These are phyloP conservation scores for Exophiala calicioides DNA, from an alignment of 2,329 filamentous ascomycete genomes.

Conservation along the genomic window DNA sequence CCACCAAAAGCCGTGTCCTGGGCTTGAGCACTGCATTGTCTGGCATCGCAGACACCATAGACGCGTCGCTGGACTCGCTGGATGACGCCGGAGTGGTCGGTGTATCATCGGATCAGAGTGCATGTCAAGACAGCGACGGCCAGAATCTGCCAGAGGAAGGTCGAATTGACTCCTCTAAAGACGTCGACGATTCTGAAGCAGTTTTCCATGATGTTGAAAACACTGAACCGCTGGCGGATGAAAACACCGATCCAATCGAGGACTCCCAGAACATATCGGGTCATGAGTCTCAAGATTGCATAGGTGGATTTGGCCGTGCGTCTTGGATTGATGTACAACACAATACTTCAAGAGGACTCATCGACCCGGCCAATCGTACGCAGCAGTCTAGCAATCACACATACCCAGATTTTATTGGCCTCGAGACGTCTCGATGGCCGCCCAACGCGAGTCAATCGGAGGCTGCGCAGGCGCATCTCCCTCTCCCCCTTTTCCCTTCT, in stretches of 20 bases:
- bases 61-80: neutral
- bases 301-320: neutral
- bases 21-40: conserved; percentile 2
- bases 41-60: conserved; percentile 3
- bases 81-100: too few relatives aligned
- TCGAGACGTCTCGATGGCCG: conserved; percentile 1
- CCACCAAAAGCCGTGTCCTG: neutral
- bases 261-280: neutral
- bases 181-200: neutral
- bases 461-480: neutral
- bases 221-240: too few relatives aligned
- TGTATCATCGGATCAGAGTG: too few relatives aligned
- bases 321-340: neutral
- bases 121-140: too few relatives aligned
- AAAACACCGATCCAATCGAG: neutral
- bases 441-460: neutral
- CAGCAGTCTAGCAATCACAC: neutral
- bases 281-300: neutral
- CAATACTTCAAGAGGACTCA: neutral
- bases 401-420: neutral
- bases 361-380: too few relatives aligned
- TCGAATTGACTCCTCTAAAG: neutral
- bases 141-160: neutral
- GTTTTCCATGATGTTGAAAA: too few relatives aligned
- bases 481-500: neutral